A percentile compares a stretch with the other conserved stretches of the same genome.
Conservation (phyloP, 805 yeast species). For the Metschnikowia kofuensis region DNA sequence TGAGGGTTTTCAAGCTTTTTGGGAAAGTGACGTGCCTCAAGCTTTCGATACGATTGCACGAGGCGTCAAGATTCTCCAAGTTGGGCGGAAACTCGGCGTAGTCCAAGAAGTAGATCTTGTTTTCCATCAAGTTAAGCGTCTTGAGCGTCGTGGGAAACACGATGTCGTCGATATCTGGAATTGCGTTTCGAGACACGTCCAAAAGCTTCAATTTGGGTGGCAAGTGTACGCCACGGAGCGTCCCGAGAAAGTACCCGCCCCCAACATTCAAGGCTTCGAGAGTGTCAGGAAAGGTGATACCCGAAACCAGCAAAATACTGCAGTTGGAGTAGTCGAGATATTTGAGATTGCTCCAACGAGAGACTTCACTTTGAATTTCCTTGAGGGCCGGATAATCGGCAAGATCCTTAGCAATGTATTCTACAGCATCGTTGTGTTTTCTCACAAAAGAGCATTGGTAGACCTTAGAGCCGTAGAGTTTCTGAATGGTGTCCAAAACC, state of each 20-base stretch:
- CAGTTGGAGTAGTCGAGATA: slow-evolving; percentile 38
- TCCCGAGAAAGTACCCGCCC: slow-evolving; percentile 38
- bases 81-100: slow-evolving; percentile 37
- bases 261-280: slow-evolving; percentile 38
- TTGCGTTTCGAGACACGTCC: slow-evolving; percentile 33
- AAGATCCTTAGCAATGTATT: slow-evolving; percentile 26
- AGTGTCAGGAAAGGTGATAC: slow-evolving; percentile 37
- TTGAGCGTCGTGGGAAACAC: slow-evolving; percentile 33
- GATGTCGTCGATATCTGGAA: slow-evolving; percentile 35
- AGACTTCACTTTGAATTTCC: slow-evolving; percentile 36
- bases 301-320: slow-evolving; percentile 37
- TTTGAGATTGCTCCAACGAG: slow-evolving; percentile 32
- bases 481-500: slow-evolving; percentile 23
- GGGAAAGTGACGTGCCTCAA: slow-evolving; percentile 39
- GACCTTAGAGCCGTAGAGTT: slow-evolving; percentile 27
- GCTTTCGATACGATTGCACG: slow-evolving; percentile 39
- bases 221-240: slow-evolving; percentile 38
- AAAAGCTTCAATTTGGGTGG: slow-evolving; percentile 30
- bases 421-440: slow-evolving; percentile 34
- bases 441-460: slow-evolving; percentile 38
- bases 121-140: slow-evolving; percentile 33
- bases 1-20: slow-evolving; percentile 25
- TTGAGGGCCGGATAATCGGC: slow-evolving; percentile 29
- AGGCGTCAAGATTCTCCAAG: slow-evolving; percentile 31
- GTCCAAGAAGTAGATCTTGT: slow-evolving; percentile 37